Evolutionary conservation across 306 rosid genomes (phyloP).

Genomic region (Nissolia schottii): DNA sequence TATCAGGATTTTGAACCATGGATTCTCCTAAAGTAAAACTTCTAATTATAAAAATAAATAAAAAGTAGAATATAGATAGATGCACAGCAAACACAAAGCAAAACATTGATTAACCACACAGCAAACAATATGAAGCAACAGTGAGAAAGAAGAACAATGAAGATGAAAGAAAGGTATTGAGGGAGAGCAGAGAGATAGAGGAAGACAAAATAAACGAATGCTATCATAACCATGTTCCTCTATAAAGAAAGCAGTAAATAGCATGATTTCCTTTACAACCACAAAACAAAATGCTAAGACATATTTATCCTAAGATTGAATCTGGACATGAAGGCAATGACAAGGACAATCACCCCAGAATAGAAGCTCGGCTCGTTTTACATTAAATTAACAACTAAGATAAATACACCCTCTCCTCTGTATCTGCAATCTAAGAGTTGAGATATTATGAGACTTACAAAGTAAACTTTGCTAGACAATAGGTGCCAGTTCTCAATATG

Average conservation of each 20-base stretch:
- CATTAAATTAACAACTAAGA: conserved; percentile 4
- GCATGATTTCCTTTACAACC: conserved; percentile 9
- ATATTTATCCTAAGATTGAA: conserved; percentile 4
- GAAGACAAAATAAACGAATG: not conserved
- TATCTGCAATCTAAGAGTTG: not conserved
- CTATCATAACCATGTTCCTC: not conserved
- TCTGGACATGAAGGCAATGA: conserved; percentile 9
- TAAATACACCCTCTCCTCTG: not conserved
- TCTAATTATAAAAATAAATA: not conserved
- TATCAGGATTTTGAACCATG: not conserved
- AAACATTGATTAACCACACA: not conserved
- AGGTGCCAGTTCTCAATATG: conserved; percentile 75
- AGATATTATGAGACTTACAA: conserved; percentile 61
- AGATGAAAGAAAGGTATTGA: not conserved
- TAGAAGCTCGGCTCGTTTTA: conserved; percentile 3
- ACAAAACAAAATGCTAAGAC: conserved; percentile 7
- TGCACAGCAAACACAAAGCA: not conserved
- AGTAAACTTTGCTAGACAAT: conserved; percentile 80
- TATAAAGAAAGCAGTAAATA: not conserved
- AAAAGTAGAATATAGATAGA: not conserved
- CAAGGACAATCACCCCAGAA: conserved; percentile 14
- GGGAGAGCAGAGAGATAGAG: not conserved
- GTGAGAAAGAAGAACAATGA: not conserved
- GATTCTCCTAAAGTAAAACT: conserved; percentile 9
- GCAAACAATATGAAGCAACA: not conserved